Base-by-base conservation (phyloP, 176 grass and related monocot species). In the Triticum dicoccoides region DNA sequence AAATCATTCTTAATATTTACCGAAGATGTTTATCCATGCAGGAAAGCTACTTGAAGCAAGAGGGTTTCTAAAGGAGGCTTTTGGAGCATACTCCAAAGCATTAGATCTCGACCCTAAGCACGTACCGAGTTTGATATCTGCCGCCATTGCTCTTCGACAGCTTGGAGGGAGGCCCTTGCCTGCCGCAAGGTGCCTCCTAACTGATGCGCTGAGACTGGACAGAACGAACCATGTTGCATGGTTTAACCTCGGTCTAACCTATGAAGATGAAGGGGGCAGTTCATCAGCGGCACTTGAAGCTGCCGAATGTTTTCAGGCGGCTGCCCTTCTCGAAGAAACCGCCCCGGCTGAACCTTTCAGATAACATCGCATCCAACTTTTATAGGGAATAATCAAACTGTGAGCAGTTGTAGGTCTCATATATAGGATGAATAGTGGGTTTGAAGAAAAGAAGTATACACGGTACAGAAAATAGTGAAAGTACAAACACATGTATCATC, bases 191-290 rank as follows among this genome's bases (percentile, higher is more conserved):
- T 88, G 82, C 77, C 92, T 89, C 73, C 82, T 98, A 27, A 92
- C 88, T 62, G 93, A 98, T 11, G 91, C 88, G 12, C 38, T 98
- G 87, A 65, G 71, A 34, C 79, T 92, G 52, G 93, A 98, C 86
- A 90, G 86, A 74, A 95, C 84, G 61, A 94, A 94, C 63, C 82
- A 98, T 86, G 51, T 80, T 80, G 91, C 96, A 25, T 98, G 96
- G 93, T 98, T 98, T 71, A 90, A 95, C 75, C 91, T 98, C 65
- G 96, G 91, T 4, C 69, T 95, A 72, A 66, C 94, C 61, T 95
- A 92, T 77, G 59, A 98, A 87, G 89, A 72, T 8, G 91, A 98
- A 88, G 88, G 86, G 58, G 68, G 65, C 56, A 84, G 86, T 30
- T 89, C 88, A 59, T 85, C 74, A 10, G n/a, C 74, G 2, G n/a